Evolutionary conservation across 768 basidiomycete genomes (phyloP), one percentile per base, ranked within the genome.

Genomic region (Lactifluus pinguis): DNA sequence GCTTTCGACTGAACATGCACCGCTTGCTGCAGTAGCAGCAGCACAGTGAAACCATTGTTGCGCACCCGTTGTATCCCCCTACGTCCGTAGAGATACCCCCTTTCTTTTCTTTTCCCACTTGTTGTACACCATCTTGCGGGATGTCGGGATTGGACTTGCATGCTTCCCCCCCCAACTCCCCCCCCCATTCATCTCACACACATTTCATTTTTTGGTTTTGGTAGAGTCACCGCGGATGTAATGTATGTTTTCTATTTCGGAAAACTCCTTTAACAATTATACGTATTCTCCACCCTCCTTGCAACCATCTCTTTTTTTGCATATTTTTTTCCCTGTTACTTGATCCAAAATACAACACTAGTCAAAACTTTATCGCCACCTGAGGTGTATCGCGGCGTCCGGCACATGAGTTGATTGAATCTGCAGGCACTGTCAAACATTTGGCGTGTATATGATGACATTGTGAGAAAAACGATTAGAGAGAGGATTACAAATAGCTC

Each of bases 171-270:
- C 38, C 10, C 10, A 36, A 38, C 36, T 13, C 36, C 8, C 11
- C 41, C n/a, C 42, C 32, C 19, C 54, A 42, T 5, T 42, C 52
- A 42, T 42, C 17, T 38, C 10, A 25, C 38, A 15, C 29, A n/a
- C n/a, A n/a, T n/a, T n/a, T n/a, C n/a, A 7, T 55, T 36, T 55
- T 30, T 55, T 55, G 53, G 53, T 55, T 55, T 55, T 34, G n/a
- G 54, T 47, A 21, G 1, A 55, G 4, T 55, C 44, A 30, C 39
- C 44, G 39, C 17, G 42, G 41, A 44, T 54, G n/a, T 44, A 44
- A 32, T 54, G 53, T 54, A 54, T 30, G 53, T 50, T 34, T 6
- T 25, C 14, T 41, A 29, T 21, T 41, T 41, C 3, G 50, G 50
- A 42, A 21, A 29, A 11, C n/a, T 42, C 42, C 7, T 4, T 36